phyloP scores from a whole-genome alignment of 1,139 yeast genomes.

The Saccharomyces hybrid region DNA sequence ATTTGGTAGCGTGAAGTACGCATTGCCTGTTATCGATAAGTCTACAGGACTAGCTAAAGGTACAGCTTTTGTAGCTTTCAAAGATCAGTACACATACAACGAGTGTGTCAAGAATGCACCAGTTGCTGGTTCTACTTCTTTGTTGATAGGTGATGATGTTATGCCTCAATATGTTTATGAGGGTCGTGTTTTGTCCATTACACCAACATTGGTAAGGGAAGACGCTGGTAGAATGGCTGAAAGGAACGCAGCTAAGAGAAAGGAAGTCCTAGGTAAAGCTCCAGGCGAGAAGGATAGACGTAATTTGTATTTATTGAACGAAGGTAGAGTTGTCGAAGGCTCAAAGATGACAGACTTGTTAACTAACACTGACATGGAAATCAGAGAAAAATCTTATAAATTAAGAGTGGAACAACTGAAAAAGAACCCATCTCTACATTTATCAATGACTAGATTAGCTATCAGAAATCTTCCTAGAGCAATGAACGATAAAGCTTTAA shows the following conservation, averaged over 20 bases:
- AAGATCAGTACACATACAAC: conserved; percentile 49
- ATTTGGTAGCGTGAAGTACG: conserved; percentile 87
- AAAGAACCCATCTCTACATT: conserved; percentile 83
- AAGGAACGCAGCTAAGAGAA: conserved; percentile 63
- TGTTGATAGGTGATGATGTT: conserved; percentile 87
- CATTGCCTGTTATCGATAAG: conserved; percentile 85
- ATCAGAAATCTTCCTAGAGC: conserved; percentile 89
- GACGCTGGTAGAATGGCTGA: conserved; percentile 75
- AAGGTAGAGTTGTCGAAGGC: conserved; percentile 80
- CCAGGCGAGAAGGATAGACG: conserved; percentile 77
- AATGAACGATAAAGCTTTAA: conserved; percentile 78
- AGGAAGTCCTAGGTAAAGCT: conserved; percentile 70
- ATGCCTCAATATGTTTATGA: conserved; percentile 83
- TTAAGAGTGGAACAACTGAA: conserved; percentile 84
- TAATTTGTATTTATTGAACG: conserved; percentile 77
- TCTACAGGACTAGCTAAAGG: conserved; percentile 85
- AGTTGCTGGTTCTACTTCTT: conserved; percentile 60
- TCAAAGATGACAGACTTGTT: conserved; percentile 70
- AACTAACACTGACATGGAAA: conserved; percentile 66
- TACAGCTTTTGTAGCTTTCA: conserved; percentile 89
- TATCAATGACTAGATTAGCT: conserved; percentile 89
- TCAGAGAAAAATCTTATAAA: conserved; percentile 81
- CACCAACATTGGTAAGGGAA: conserved; percentile 80
- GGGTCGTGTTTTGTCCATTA: conserved; percentile 78
- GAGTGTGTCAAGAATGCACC: conserved; percentile 78